phyloP scores from a whole-genome alignment of 768 basidiomycete species.

The Artomyces pyxidatus region DNA sequence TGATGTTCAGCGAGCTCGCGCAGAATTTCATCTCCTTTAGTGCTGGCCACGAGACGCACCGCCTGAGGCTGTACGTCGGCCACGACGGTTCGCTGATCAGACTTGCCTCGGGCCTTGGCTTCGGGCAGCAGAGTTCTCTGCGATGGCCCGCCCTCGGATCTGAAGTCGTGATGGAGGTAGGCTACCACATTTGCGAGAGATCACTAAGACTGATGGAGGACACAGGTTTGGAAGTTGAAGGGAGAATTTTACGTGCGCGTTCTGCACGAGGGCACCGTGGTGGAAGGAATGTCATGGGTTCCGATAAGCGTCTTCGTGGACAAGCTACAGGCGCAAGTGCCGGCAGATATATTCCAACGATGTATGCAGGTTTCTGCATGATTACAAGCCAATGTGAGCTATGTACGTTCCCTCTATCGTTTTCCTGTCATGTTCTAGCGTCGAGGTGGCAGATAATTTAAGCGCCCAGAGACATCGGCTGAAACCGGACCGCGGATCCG shows the following conservation, averaged over 20 bases:
- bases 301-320: conserved; percentile 27
- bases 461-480: no score
- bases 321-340: conserved; percentile 27
- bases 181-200: conserved; percentile 4
- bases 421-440: no score
- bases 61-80: conserved; percentile 35
- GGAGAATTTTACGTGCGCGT: conserved; percentile 31
- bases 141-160: conserved; percentile 43
- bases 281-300: conserved; percentile 30
- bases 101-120: conserved; percentile 31
- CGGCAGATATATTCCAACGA: conserved; percentile 22
- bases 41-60: conserved; percentile 26
- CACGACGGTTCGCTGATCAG: conserved; percentile 41
- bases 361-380: conserved; percentile 20
- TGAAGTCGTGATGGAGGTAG: conserved; percentile 39
- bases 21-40: conserved; percentile 31
- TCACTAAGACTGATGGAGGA: not conserved
- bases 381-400: no score
- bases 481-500: no score
- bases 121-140: conserved; percentile 25
- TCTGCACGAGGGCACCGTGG: conserved; percentile 35
- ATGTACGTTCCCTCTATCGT: no score
- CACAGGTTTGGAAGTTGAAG: conserved; percentile 32
- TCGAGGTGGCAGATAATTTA: no score
- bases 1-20: conserved; percentile 37